Conservation (phyloP, 441 rosid species). For the Brassica hybrid region DNA sequence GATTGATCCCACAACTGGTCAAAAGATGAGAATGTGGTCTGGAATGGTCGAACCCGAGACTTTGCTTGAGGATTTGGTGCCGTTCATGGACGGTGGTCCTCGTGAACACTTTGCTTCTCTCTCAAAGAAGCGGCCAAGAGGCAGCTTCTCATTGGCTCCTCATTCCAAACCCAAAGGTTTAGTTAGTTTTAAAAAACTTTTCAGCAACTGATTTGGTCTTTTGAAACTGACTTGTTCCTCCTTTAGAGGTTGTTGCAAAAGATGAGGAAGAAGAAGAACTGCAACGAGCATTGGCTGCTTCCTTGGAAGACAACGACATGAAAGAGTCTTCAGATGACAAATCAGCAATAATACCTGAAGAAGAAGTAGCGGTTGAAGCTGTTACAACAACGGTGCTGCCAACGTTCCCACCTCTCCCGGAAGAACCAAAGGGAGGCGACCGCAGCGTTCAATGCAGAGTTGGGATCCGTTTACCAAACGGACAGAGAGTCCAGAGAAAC, state of each 20-base stretch:
- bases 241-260: too few relatives aligned
- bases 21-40: conserved; percentile 85
- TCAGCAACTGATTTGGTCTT: too few relatives aligned
- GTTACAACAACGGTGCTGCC: conserved; percentile 47
- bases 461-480: conserved; percentile 93
- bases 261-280: conserved; percentile 68
- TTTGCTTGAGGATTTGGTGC: conserved; percentile 86
- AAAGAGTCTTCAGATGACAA: conserved; percentile 47
- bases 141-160: conserved; percentile 50
- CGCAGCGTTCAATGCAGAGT: conserved; percentile 79
- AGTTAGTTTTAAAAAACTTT: too few relatives aligned
- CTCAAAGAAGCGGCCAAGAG: conserved; percentile 88
- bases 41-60: conserved; percentile 91
- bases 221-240: too few relatives aligned
- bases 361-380: conserved; percentile 39
- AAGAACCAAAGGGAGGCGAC: conserved; percentile 80
- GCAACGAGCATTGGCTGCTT: conserved; percentile 62
- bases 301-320: conserved; percentile 52
- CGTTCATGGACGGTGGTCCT: conserved; percentile 93
- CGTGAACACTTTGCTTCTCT: conserved; percentile 68
- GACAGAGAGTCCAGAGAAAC: conserved; percentile 80
- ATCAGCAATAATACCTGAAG: conserved; percentile 46
- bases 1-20: conserved; percentile 94
- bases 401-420: conserved; percentile 71
- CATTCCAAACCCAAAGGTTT: too few relatives aligned